Conservation (phyloP, 805 yeast species). For the Komagataella kurtzmanii region DNA sequence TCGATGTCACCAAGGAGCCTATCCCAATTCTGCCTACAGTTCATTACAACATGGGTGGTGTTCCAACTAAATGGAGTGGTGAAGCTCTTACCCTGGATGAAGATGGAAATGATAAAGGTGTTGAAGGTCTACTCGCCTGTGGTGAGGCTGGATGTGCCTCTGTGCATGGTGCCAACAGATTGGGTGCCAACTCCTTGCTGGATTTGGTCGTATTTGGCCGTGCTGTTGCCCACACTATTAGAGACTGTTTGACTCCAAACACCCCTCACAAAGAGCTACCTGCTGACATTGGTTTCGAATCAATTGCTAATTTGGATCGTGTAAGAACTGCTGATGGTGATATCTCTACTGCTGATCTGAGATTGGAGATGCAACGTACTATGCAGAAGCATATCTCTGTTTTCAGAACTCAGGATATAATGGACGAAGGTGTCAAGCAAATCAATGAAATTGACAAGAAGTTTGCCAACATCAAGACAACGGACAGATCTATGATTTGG, state of each 20-base stretch:
- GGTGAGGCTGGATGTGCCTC: slow-evolving; percentile 99
- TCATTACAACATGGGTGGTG: slow-evolving; percentile 99
- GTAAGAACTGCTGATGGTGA: slow-evolving; percentile 79
- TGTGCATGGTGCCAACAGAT: slow-evolving; percentile 98
- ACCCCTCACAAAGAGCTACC: slow-evolving; percentile 74
- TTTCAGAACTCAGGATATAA: slow-evolving; percentile 84
- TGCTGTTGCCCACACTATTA: slow-evolving; percentile 90
- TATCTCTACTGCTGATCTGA: slow-evolving; percentile 73
- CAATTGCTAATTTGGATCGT: slow-evolving; percentile 82
- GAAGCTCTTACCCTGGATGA: slow-evolving; percentile 78
- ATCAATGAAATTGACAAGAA: slow-evolving; percentile 65
- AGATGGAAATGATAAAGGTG: slow-evolving; percentile 79
- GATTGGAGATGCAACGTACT: slow-evolving; percentile 85
- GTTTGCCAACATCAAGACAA: slow-evolving; percentile 66
- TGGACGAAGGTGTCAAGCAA: slow-evolving; percentile 81
- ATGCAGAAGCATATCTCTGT: slow-evolving; percentile 98
- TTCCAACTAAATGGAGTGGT: slow-evolving; percentile 96
- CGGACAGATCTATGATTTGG: slow-evolving; percentile 98
- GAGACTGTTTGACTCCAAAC: slow-evolving; percentile 78
- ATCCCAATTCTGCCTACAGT: slow-evolving; percentile 97
- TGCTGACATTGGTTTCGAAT: slow-evolving; percentile 77
- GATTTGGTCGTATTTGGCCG: slow-evolving; percentile 97
- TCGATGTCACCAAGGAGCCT: slow-evolving; percentile 98
- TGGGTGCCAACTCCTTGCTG: slow-evolving; percentile 94
- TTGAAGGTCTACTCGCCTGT: slow-evolving; percentile 91